Evolutionary conservation across 192 early-diverging fungal species (phyloP).

Genomic region (Funneliformis geosporum): DNA sequence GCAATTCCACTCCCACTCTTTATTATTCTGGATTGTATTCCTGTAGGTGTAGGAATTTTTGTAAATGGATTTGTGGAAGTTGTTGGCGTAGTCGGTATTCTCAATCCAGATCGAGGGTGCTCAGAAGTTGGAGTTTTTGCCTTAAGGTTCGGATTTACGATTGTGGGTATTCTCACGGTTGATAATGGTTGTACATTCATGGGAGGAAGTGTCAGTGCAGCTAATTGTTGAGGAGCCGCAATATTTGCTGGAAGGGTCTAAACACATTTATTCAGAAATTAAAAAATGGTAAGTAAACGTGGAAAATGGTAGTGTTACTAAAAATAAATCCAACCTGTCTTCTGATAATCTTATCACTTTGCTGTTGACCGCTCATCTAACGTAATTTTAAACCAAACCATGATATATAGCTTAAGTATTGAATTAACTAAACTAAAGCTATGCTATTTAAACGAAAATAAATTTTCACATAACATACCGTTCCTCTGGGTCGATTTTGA

Average conservation of each 20-base stretch:
- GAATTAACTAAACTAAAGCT: not conserved
- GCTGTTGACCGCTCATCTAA: constrained; percentile 3
- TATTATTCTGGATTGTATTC: constrained; percentile 1
- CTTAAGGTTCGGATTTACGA: not conserved
- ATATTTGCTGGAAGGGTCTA: constrained; percentile 29
- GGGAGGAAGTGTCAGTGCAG: not conserved
- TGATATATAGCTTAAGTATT: constrained; percentile 1
- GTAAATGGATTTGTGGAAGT: not conserved
- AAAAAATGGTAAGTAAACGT: not conserved
- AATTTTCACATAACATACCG: constrained; percentile 29
- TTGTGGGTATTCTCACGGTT: constrained; percentile 20
- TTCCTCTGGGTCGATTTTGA: constrained; percentile 14
- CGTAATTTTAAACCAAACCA: constrained; percentile 15
- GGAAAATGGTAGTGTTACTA: not conserved
- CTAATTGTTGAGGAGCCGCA: not conserved
- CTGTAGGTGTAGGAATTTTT: constrained; percentile 32
- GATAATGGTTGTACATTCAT: constrained; percentile 21
- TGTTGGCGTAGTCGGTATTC: constrained; percentile 9
- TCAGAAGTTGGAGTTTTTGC: constrained; percentile 20
- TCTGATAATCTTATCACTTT: constrained; percentile 17
- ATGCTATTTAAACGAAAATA: not conserved
- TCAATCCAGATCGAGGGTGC: not conserved
- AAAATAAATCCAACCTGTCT: constrained; percentile 24
- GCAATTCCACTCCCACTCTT: constrained; percentile 15
- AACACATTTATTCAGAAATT: not conserved